Conservation (phyloP, 495 filamentous ascomycete genomes). For the Penicillium coffeae region DNA sequence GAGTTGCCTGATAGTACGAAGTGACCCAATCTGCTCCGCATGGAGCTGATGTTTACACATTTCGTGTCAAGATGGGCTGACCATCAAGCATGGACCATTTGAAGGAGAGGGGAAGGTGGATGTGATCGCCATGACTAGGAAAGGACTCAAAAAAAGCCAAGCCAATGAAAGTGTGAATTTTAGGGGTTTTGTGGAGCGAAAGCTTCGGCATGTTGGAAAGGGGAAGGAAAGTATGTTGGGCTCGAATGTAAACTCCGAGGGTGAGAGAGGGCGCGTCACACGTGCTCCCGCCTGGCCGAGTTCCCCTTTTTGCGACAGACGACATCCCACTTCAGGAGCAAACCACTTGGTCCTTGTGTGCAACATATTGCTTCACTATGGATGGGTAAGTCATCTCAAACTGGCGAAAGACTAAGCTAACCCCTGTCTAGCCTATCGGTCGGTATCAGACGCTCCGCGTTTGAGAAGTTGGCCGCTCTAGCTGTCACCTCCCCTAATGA, state of each 20-base stretch:
- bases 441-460: constrained; percentile 57
- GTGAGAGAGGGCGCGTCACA: background rate
- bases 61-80: too few relatives aligned
- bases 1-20: too few relatives aligned
- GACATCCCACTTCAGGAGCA: background rate
- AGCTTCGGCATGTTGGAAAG: background rate
- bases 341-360: too few relatives aligned
- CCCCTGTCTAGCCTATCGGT: constrained; percentile 25
- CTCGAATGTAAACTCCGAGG: background rate
- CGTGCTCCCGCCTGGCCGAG: background rate
- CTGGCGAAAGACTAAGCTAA: background rate
- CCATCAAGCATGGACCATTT: too few relatives aligned
- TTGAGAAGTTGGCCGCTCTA: constrained; percentile 65
- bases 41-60: too few relatives aligned
- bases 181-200: background rate
- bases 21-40: too few relatives aligned
- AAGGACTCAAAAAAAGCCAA: too few relatives aligned
- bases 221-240: background rate
- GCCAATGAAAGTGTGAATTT: background rate
- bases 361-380: constrained; percentile 7
- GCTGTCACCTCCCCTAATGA: constrained; percentile 56
- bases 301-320: background rate
- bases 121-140: too few relatives aligned
- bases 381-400: constrained; percentile 17
- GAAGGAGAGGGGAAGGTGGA: too few relatives aligned